phyloP scores from a whole-genome alignment of 192 early-diverging fungal genomes.

The Diversispora epigaea region DNA sequence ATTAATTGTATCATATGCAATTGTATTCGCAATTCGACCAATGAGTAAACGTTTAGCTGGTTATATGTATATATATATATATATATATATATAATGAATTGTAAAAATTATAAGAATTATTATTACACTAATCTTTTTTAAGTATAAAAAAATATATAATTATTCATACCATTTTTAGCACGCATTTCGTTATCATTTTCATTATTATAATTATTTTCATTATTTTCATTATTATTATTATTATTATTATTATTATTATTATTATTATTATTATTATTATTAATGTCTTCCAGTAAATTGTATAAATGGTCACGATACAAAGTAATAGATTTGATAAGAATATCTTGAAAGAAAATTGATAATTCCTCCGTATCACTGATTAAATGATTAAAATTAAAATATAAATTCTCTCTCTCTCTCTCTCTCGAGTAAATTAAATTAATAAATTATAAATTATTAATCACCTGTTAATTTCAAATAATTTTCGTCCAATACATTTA shows the following conservation, averaged over 20 bases:
- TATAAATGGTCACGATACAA: conserved; percentile 23
- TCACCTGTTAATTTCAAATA: conserved; percentile 19
- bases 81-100: not conserved
- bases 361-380: conserved; percentile 16
- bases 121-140: conserved; percentile 4
- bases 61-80: not conserved
- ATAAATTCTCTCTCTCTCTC: too few species aligned
- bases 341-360: conserved; percentile 15
- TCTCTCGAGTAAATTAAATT: too few species aligned
- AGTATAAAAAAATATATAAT: not conserved
- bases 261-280: not conserved
- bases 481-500: not conserved
- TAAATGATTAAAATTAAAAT: not conserved
- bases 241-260: not conserved
- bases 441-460: too few species aligned
- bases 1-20: conserved; percentile 16
- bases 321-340: conserved; percentile 5
- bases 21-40: conserved; percentile 20
- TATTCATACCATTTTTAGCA: too few species aligned
- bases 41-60: conserved; percentile 24
- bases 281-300: conserved; percentile 12
- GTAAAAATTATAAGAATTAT: not conserved
- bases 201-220: not conserved
- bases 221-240: too few species aligned
- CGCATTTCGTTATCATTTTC: too few species aligned